Evolutionary conservation across 352 stramenopile species (phyloP).

Genomic region (Globisporangium mamillatum): DNA sequence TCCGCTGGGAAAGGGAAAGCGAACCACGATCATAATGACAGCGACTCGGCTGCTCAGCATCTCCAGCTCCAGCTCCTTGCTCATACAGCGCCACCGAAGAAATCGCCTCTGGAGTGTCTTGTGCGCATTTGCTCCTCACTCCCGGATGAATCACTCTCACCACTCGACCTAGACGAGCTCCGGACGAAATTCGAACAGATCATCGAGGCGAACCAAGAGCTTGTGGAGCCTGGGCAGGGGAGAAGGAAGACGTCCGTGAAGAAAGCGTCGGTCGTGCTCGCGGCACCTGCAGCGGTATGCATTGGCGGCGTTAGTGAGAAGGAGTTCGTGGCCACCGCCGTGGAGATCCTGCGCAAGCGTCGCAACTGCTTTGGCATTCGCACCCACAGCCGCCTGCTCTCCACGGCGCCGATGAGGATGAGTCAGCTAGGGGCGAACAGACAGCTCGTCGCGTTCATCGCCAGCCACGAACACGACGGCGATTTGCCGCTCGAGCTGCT

Average conservation of each 20-base stretch:
- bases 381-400: background rate
- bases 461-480: background rate
- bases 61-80: background rate
- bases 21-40: background rate
- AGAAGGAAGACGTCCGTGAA: background rate
- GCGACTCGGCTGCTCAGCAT: background rate
- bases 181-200: background rate
- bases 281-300: background rate
- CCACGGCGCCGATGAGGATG: background rate
- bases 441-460: background rate
- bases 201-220: background rate
- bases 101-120: background rate
- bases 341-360: background rate
- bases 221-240: background rate
- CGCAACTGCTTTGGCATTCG: background rate
- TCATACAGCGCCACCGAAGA: background rate
- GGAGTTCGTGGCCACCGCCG: background rate
- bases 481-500: background rate
- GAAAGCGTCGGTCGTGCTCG: background rate
- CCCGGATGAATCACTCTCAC: background rate
- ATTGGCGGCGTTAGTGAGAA: background rate
- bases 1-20: background rate
- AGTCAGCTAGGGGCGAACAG: background rate
- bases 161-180: background rate
- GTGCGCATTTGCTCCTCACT: background rate